Conservation (phyloP, 805 yeast genomes). For the Grigorovia yakushimaensis region DNA sequence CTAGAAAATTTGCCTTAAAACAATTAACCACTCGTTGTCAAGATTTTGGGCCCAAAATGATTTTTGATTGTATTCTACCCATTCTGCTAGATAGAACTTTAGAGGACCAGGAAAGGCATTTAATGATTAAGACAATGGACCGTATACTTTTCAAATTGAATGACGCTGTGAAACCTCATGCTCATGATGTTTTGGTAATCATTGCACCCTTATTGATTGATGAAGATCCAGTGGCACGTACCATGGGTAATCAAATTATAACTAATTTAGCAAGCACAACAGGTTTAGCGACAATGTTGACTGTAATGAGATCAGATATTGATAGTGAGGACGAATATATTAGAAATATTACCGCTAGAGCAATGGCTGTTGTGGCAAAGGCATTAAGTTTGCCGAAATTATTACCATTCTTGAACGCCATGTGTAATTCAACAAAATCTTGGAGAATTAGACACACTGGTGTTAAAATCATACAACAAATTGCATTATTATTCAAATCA, state of each 20-base stretch:
- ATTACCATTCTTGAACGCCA: slow-evolving; percentile 75
- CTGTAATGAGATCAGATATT: slow-evolving; percentile 70
- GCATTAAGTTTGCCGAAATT: slow-evolving; percentile 64
- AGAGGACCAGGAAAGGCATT: slow-evolving; percentile 76
- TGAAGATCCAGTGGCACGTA: slow-evolving; percentile 62
- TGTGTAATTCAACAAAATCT: slow-evolving; percentile 61
- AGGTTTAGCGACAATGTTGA: slow-evolving; percentile 73
- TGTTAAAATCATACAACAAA: slow-evolving; percentile 62
- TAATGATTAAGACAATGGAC: slow-evolving; percentile 66
- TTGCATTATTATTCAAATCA: slow-evolving; percentile 58
- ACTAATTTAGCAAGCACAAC: slow-evolving; percentile 69
- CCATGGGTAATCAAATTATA: slow-evolving; percentile 72
- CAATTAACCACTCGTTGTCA: slow-evolving; percentile 54
- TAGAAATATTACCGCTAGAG: slow-evolving; percentile 63
- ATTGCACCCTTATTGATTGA: slow-evolving; percentile 73
- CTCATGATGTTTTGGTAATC: slow-evolving; percentile 62
- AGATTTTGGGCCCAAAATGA: slow-evolving; percentile 55
- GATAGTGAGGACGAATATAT: slow-evolving; percentile 76
- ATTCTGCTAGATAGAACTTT: slow-evolving; percentile 59
- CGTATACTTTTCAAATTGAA: slow-evolving; percentile 59
- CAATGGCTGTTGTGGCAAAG: slow-evolving; percentile 75
- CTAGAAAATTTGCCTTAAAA: slow-evolving; percentile 61
- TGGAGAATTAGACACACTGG: slow-evolving; percentile 86
- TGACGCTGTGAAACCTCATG: slow-evolving; percentile 56
- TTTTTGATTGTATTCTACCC: slow-evolving; percentile 69